Conservation (phyloP, 2,329 filamentous ascomycete species). For the Drechslera avenae region DNA sequence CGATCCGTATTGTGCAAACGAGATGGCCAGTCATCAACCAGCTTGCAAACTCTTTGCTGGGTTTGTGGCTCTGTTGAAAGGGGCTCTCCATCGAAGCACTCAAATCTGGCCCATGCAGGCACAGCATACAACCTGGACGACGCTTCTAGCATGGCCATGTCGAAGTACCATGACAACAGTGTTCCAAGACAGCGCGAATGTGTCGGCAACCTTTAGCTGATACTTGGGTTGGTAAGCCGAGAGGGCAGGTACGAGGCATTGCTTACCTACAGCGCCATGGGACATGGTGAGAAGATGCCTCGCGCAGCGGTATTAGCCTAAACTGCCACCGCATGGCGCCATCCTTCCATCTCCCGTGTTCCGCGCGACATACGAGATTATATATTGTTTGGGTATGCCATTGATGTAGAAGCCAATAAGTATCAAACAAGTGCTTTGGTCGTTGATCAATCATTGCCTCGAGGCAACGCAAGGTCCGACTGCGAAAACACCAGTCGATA, state of each 20-base stretch:
- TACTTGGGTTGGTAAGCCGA: neutral
- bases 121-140: neutral
- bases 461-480: too few species aligned
- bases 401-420: conserved; percentile 5
- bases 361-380: neutral
- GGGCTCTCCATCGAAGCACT: neutral
- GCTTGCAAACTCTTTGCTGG: neutral
- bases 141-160: too few species aligned
- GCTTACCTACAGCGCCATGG: conserved; percentile 1
- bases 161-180: neutral
- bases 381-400: neutral
- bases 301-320: conserved; percentile 7
- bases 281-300: neutral
- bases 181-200: neutral
- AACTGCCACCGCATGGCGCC: conserved; percentile 5
- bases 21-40: neutral
- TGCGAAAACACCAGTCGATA: too few species aligned
- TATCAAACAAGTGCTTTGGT: neutral
- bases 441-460: too few species aligned
- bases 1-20: neutral
- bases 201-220: neutral
- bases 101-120: conserved; percentile 1
- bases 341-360: conserved; percentile 3
- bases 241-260: neutral
- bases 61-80: neutral